phyloP scores from a whole-genome alignment of 352 stramenopile species.

The Globisporangium camurandrum region DNA sequence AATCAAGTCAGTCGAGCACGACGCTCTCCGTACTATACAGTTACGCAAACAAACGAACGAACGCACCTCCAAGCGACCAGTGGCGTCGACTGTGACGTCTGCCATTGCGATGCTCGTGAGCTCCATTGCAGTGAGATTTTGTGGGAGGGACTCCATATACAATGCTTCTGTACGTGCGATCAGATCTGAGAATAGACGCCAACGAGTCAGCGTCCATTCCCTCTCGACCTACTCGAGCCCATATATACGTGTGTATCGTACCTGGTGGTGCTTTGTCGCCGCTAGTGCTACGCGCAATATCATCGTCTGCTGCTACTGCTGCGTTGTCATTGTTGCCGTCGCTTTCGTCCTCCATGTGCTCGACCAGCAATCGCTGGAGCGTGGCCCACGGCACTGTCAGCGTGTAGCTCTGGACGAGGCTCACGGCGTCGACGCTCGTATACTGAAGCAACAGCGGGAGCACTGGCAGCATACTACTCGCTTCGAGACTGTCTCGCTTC shows the following conservation, averaged over 20 bases:
- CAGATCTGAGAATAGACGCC: constrained; percentile 22
- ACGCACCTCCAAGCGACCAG: constrained; percentile 41
- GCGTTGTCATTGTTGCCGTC: no score
- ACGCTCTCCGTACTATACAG: not conserved
- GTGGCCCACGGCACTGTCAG: constrained; percentile 51
- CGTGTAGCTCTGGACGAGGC: constrained; percentile 45
- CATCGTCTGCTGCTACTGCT: not conserved
- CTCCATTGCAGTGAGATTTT: constrained; percentile 43
- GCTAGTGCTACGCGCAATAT: not conserved
- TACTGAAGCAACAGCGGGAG: constrained; percentile 43
- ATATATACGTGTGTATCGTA: no score
- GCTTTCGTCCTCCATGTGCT: constrained; percentile 16
- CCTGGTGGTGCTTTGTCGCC: not conserved
- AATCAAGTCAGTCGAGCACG: not conserved
- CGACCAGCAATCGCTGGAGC: constrained; percentile 31
- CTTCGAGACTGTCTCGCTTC: not conserved
- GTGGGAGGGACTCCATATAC: constrained; percentile 47
- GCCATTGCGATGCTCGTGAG: constrained; percentile 41
- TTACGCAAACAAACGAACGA: not conserved
- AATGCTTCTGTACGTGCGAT: constrained; percentile 41
- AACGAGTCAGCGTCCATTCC: no score
- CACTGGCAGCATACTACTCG: not conserved
- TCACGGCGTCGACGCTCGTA: constrained; percentile 27
- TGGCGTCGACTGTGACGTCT: constrained; percentile 28
- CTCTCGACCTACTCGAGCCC: no score